A percentile compares a stretch with the other conserved stretches of the same genome.
Conservation (phyloP, 176 grass and related monocot species). For the Triticum monococcum region DNA sequence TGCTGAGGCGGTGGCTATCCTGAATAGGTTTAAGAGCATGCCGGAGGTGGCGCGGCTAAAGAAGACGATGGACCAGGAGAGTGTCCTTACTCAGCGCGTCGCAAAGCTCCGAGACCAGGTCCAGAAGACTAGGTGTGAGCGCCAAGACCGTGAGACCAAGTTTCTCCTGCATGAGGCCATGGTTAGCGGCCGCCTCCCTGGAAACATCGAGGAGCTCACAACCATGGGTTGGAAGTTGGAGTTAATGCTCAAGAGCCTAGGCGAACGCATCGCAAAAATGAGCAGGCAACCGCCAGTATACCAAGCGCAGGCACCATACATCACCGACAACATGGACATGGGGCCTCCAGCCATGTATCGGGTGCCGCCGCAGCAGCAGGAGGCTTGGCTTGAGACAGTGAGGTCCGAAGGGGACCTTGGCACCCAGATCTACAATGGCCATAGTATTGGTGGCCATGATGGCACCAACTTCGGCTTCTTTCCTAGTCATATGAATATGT, state of each 20-base stretch:
- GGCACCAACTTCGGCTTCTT: too few species aligned
- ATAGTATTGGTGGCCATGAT: too few species aligned
- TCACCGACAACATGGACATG: not conserved
- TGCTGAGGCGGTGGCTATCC: not conserved
- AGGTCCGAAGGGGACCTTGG: too few species aligned
- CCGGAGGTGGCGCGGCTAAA: constrained; percentile 32
- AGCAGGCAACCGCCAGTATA: not conserved
- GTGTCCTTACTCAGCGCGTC: constrained; percentile 29
- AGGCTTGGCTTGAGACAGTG: too few species aligned
- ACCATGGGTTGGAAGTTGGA: not conserved
- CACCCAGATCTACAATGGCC: too few species aligned
- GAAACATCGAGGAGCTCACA: constrained; percentile 8
- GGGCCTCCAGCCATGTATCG: too few species aligned
- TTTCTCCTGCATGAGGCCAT: constrained; percentile 28
- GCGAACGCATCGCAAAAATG: not conserved
- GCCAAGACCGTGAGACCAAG: not conserved
- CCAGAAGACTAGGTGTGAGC: not conserved
- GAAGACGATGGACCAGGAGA: constrained; percentile 36
- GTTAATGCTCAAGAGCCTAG: not conserved
- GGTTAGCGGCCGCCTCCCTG: not conserved
- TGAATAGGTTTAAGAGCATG: constrained; percentile 22
- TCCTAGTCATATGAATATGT: too few species aligned
- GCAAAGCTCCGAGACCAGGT: constrained; percentile 23
- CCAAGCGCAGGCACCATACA: too few species aligned
- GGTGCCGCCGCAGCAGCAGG: not conserved